phyloP scores from a whole-genome alignment of 371 early-diverging fungal genomes.

The Mortierella sp. region DNA sequence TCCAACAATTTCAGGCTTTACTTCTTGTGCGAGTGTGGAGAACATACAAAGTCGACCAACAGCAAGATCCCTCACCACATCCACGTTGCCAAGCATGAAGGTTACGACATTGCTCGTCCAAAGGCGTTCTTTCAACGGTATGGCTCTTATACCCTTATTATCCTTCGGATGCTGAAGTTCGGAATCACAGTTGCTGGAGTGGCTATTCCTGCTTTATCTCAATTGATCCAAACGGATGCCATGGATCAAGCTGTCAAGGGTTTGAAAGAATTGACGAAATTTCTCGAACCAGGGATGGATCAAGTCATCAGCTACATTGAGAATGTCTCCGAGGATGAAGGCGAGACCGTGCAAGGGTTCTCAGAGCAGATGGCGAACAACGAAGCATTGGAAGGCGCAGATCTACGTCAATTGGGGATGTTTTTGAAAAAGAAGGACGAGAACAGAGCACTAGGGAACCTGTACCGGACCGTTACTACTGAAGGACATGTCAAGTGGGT shows the following conservation, averaged over 20 bases:
- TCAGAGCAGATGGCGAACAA: background rate
- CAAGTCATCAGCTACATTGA: background rate
- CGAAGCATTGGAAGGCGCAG: slow-evolving; percentile 22
- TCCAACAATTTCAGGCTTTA: slow-evolving; percentile 19
- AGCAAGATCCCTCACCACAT: slow-evolving; percentile 14
- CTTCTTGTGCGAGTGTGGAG: slow-evolving; percentile 25
- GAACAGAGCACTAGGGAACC: slow-evolving; percentile 8
- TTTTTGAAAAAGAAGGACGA: slow-evolving; percentile 16
- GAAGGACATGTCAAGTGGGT: slow-evolving; percentile 30
- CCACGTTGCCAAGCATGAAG: slow-evolving; percentile 27
- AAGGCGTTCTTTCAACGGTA: slow-evolving; percentile 11
- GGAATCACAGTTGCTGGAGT: slow-evolving; percentile 10
- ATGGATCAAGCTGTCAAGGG: background rate
- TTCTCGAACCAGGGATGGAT: background rate
- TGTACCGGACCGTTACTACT: slow-evolving; percentile 10
- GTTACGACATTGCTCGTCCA: slow-evolving; percentile 7
- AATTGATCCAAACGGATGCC: background rate
- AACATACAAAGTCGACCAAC: slow-evolving; percentile 7
- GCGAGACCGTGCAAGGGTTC: background rate
- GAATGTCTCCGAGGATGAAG: too few relatives aligned
- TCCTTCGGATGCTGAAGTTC: slow-evolving; percentile 13
- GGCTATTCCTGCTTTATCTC: slow-evolving; percentile 5
- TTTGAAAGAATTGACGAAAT: background rate
- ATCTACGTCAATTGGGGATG: slow-evolving; percentile 11
- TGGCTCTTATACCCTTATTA: slow-evolving; percentile 6